Evolutionary conservation across 1,139 yeast species (phyloP).

Genomic region (Geotrichum carabidarum): DNA sequence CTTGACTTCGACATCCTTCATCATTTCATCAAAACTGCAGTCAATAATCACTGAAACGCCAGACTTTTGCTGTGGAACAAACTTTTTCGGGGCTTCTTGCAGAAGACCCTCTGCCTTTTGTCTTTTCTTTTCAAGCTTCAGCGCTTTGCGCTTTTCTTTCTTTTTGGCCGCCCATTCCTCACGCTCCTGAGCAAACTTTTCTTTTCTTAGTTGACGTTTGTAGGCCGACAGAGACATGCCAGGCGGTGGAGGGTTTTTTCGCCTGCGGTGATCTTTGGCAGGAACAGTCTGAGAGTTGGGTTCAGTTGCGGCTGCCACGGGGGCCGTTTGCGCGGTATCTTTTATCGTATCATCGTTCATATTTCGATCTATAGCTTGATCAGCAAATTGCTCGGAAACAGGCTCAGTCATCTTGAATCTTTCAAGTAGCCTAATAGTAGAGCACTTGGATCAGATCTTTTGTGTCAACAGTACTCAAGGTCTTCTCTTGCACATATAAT

Average conservation of each 20-base stretch:
- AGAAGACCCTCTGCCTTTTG: constrained; percentile 29
- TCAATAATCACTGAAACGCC: constrained; percentile 60
- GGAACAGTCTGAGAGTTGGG: background rate
- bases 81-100: constrained; percentile 18
- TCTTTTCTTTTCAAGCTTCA: constrained; percentile 32
- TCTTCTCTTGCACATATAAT: too few species aligned
- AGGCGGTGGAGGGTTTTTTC: constrained; percentile 20
- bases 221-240: constrained; percentile 83
- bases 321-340: background rate
- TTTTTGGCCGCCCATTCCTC: constrained; percentile 50
- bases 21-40: constrained; percentile 84
- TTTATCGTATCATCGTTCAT: background rate
- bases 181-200: constrained; percentile 60
- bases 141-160: constrained; percentile 46
- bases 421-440: too few species aligned
- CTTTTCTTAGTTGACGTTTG: constrained; percentile 61
- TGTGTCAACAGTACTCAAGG: too few species aligned
- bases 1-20: constrained; percentile 71
- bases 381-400: background rate
- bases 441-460: too few species aligned
- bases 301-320: too few species aligned
- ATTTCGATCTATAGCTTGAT: too few species aligned
- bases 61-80: constrained; percentile 14
- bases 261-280: constrained; percentile 13
- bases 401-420: too few species aligned